Conservation (phyloP, 2,329 filamentous ascomycete genomes). For the Biscogniauxia mediterranea region DNA sequence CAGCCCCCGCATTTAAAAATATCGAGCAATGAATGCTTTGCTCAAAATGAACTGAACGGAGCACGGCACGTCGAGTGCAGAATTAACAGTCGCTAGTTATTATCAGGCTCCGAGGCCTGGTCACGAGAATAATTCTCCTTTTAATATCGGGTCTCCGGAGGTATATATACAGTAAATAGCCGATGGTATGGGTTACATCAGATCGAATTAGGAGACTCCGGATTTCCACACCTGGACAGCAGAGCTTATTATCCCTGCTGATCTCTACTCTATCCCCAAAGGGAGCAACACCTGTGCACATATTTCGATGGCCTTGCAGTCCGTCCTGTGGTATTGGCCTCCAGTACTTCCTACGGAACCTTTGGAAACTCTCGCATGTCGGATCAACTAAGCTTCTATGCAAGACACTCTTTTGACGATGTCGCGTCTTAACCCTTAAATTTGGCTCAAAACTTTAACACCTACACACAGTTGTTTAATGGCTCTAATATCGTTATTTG, state of each 20-base stretch:
- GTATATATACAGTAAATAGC: constrained; percentile 19
- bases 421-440: neutral
- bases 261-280: constrained; percentile 1
- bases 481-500: constrained; percentile 11
- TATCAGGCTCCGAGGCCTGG: neutral
- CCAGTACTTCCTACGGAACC: constrained; percentile 19
- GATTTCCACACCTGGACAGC: constrained; percentile 24
- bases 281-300: neutral
- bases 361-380: neutral
- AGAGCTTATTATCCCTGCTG: neutral
- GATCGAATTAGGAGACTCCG: constrained; percentile 18
- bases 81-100: neutral
- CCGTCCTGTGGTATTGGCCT: constrained; percentile 21
- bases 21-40: neutral
- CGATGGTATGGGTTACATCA: constrained; percentile 17
- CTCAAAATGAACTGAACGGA: neutral
- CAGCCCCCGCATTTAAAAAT: constrained; percentile 15
- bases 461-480: neutral
- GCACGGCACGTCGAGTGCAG: neutral
- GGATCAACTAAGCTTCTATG: neutral
- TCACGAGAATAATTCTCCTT: neutral
- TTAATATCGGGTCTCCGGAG: neutral
- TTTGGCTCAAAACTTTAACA: neutral
- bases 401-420: neutral
- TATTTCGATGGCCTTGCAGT: neutral